Evolutionary conservation across 495 filamentous ascomycete species (phyloP), one percentile per base, ranked within the genome.

Genomic region (Elaphomyces granulatus): DNA sequence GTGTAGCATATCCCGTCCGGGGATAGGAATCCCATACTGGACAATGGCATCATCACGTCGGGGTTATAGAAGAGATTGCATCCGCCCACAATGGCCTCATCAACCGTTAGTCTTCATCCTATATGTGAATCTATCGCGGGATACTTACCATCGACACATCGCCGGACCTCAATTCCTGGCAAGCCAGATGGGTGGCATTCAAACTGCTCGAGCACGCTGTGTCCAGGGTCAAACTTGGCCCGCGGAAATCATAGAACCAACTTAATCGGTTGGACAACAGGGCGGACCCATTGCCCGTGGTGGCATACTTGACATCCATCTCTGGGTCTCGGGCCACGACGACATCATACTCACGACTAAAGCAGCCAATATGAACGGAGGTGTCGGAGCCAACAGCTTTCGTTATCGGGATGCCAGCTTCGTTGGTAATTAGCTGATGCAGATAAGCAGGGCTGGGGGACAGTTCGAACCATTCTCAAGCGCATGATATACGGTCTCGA

Each of bases 191-290:
- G 9, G 72, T 18, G 0, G 59, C 64, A 0, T 64, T 45, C 1
- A 72, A 45, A 40, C 59, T 60, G 2, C 58, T 53, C 0, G 60
- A 66, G 46, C 74, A 78, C 7, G 56, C 72, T 2, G 71, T 74
- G 42, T 69, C 68, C 18, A n/a, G n/a, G n/a, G n/a, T n/a, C n/a
- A n/a, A n/a, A n/a, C n/a, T n/a, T n/a, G n/a, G n/a, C n/a, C n/a
- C n/a, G n/a, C n/a, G n/a, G n/a, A n/a, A n/a, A n/a, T n/a, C n/a
- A n/a, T 56, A 70, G 48, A 68, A 70, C 18, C 58, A 65, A 8
- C 65, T 64, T 4, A 75, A 49, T 0, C 71, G 60, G 44, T 72
- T 73, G 6, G 70, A 60, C 31, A 71, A 45, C 23, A 68, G 60
- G 2, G 64, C 43, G 26, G 51, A 58, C 4, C 48, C 48, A n/a